phyloP scores from a whole-genome alignment of 495 filamentous ascomycete genomes.

The Trichoderma parareesei region DNA sequence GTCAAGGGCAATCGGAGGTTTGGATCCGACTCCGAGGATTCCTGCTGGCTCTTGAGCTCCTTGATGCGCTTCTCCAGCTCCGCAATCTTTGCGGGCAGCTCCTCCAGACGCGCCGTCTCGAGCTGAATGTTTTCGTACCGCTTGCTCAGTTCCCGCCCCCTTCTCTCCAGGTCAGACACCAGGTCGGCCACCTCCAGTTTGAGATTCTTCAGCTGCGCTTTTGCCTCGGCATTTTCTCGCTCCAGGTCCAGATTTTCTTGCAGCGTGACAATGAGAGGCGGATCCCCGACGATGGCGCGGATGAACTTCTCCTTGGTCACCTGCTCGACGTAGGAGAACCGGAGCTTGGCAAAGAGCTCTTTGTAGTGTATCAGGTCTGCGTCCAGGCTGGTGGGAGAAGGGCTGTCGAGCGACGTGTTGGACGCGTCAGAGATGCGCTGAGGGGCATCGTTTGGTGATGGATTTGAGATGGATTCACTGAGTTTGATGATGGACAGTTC shows the following conservation, averaged over 20 bases:
- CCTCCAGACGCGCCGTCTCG: slow-evolving; percentile 48
- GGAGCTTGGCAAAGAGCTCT: slow-evolving; percentile 91
- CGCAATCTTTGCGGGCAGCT: slow-evolving; percentile 57
- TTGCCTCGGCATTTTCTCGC: slow-evolving; percentile 56
- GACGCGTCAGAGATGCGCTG: slow-evolving; percentile 64
- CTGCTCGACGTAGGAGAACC: slow-evolving; percentile 86
- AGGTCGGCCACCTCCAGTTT: slow-evolving; percentile 74
- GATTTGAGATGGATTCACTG: slow-evolving; percentile 60
- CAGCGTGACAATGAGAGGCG: slow-evolving; percentile 71
- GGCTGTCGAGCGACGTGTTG: slow-evolving; percentile 51
- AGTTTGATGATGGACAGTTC: slow-evolving; percentile 67
- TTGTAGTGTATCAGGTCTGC: slow-evolving; percentile 86
- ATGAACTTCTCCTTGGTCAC: slow-evolving; percentile 76
- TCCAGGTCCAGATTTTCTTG: slow-evolving; percentile 80
- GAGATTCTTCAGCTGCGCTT: slow-evolving; percentile 63
- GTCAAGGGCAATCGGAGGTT: slow-evolving; percentile 47
- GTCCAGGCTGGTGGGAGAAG: slow-evolving; percentile 67
- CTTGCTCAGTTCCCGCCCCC: slow-evolving; percentile 49
- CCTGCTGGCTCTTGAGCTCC: slow-evolving; percentile 36
- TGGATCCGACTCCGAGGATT: slow-evolving; percentile 28
- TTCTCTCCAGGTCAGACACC: slow-evolving; percentile 61
- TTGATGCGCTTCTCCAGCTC: slow-evolving; percentile 53
- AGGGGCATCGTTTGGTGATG: slow-evolving; percentile 33
- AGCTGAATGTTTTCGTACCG: slow-evolving; percentile 55
- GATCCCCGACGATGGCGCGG: slow-evolving; percentile 72